Percentiles rank a stretch among this genome's conserved stretches.
phyloP scores from a whole-genome alignment of 495 filamentous ascomycete genomes.

The Penicillium paradoxum region DNA sequence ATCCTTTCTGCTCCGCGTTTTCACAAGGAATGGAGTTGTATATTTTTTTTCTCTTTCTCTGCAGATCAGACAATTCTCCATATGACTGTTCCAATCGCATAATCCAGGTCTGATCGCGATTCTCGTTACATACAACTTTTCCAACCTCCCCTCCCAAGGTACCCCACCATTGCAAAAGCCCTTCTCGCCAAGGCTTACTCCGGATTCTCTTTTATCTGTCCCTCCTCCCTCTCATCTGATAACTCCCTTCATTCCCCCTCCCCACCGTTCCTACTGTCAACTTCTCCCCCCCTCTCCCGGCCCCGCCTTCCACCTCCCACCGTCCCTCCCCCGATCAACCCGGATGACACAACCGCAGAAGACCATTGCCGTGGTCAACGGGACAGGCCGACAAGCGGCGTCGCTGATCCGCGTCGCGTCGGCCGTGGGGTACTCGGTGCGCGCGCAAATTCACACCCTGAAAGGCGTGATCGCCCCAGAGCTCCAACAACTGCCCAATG shows the following conservation, averaged over 20 bases:
- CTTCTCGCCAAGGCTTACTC: conserved; percentile 30
- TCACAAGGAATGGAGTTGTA: background rate
- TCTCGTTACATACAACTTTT: conserved; percentile 27
- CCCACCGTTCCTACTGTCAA: background rate
- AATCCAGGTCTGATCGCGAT: conserved; percentile 22
- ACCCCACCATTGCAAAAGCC: conserved; percentile 27
- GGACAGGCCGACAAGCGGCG: conserved; percentile 86
- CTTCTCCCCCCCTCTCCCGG: background rate
- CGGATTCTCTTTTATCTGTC: conserved; percentile 19
- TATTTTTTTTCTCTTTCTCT: conserved; percentile 8
- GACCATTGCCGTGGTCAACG: conserved; percentile 89
- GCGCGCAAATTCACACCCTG: conserved; percentile 79
- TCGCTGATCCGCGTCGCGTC: conserved; percentile 88
- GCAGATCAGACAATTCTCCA: conserved; percentile 12
- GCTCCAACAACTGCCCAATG: conserved; percentile 72
- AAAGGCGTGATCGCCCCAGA: conserved; percentile 80
- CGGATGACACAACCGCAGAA: conserved; percentile 53
- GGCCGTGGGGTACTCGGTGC: conserved; percentile 84
- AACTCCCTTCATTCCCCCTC: background rate
- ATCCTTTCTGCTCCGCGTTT: conserved; percentile 4
- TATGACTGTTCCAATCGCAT: conserved; percentile 28
- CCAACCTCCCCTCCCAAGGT: conserved; percentile 23
- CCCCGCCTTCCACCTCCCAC: background rate
- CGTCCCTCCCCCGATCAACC: conserved; percentile 5
- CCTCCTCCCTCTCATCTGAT: conserved; percentile 8